These are phyloP conservation scores for Botrytis galanthina DNA, from an alignment of 2,329 filamentous ascomycete genomes.

Conservation along the genomic window DNA sequence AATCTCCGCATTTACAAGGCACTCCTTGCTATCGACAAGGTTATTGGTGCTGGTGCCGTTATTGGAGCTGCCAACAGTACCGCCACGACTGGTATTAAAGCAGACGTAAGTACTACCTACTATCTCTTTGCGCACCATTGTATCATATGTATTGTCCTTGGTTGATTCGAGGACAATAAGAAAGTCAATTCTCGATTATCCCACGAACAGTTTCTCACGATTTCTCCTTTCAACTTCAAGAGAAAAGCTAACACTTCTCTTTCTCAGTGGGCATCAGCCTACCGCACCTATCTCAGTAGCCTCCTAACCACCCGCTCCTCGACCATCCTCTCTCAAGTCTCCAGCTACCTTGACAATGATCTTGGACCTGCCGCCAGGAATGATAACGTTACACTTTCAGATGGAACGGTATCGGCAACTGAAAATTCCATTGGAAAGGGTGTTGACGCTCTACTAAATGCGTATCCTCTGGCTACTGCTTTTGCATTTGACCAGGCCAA, in stretches of 20 bases:
- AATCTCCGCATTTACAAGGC: slow-evolving; percentile 4
- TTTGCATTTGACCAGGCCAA: not conserved
- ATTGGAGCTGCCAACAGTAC: not conserved
- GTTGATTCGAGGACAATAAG: not conserved
- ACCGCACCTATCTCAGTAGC: not conserved
- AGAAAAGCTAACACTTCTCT: not conserved
- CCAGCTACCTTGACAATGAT: slow-evolving; percentile 3
- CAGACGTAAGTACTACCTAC: slow-evolving; percentile 9
- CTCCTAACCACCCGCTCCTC: not conserved
- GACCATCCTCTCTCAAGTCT: not conserved
- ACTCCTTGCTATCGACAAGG: slow-evolving; percentile 10
- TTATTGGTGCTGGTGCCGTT: not conserved
- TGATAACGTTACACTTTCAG: not conserved
- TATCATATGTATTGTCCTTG: not conserved
- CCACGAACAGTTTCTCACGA: not conserved
- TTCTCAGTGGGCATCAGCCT: slow-evolving; percentile 2
- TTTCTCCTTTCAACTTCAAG: not conserved
- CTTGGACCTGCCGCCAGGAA: not conserved
- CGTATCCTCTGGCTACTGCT: not conserved
- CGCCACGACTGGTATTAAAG: not conserved
- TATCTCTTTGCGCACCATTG: not conserved
- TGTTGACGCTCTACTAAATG: not conserved
- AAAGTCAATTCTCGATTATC: not conserved
- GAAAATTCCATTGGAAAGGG: not conserved
- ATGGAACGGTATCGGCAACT: not conserved